Conservation (phyloP, 2,329 filamentous ascomycete species). For the Dothistroma septosporum region DNA sequence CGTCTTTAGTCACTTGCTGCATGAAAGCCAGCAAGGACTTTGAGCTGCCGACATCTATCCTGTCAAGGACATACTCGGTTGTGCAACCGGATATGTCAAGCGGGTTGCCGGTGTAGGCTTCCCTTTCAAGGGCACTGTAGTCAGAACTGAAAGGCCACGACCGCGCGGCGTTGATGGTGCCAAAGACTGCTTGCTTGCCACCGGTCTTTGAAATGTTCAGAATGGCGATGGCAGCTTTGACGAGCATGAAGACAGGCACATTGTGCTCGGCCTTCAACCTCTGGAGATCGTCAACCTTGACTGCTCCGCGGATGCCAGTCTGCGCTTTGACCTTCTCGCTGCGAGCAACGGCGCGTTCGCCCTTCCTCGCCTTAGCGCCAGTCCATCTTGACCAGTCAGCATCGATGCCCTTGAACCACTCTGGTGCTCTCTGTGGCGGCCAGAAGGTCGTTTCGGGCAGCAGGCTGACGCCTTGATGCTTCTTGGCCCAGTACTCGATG, state of each 20-base stretch:
- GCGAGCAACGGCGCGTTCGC: slow-evolving; percentile 24
- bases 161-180: slow-evolving; percentile 33
- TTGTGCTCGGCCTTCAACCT: slow-evolving; percentile 32
- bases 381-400: slow-evolving; percentile 28
- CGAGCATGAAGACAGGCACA: slow-evolving; percentile 34
- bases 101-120: slow-evolving; percentile 30
- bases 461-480: slow-evolving; percentile 28
- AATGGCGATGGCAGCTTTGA: slow-evolving; percentile 33
- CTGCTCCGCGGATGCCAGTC: slow-evolving; percentile 29
- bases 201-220: slow-evolving; percentile 31
- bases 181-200: slow-evolving; percentile 33
- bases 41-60: slow-evolving; percentile 26
- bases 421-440: slow-evolving; percentile 30
- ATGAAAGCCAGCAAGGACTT: slow-evolving; percentile 29
- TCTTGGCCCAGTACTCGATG: slow-evolving; percentile 30
- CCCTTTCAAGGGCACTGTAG: slow-evolving; percentile 28
- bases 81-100: slow-evolving; percentile 35
- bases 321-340: slow-evolving; percentile 28
- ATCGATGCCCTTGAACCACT: slow-evolving; percentile 35
- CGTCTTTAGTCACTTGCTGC: slow-evolving; percentile 32
- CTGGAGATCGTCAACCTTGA: slow-evolving; percentile 27
- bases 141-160: slow-evolving; percentile 34
- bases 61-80: slow-evolving; percentile 34
- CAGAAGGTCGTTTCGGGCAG: slow-evolving; percentile 28
- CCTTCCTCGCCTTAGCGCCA: slow-evolving; percentile 25